A percentile compares a stretch with the other conserved stretches of the same genome.
Conservation (phyloP, 805 yeast species). For the Ogataea trehalophila region DNA sequence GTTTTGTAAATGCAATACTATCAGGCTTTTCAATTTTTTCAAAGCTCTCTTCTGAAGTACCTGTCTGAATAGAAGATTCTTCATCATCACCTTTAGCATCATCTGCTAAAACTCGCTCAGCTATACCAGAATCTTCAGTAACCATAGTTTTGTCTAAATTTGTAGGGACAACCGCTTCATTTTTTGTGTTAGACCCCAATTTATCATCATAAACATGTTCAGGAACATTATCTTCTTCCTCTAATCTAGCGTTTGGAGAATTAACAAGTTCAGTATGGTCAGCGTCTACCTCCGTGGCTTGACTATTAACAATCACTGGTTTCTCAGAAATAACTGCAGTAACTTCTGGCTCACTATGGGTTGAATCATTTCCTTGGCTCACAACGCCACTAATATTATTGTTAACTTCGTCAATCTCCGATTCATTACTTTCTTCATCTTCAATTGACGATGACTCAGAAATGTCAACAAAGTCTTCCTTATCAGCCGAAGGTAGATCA, state of each 20-base stretch:
- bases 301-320: neutral
- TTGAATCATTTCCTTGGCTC: too few relatives aligned
- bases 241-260: too few relatives aligned
- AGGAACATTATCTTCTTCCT: neutral
- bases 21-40: neutral
- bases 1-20: neutral
- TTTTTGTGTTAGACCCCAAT: neutral
- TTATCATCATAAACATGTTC: neutral
- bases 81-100: too few relatives aligned
- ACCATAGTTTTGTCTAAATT: too few relatives aligned
- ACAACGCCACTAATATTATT: neutral
- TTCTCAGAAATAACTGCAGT: neutral
- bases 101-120: too few relatives aligned
- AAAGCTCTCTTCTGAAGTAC: neutral
- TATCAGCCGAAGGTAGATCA: too few relatives aligned
- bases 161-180: neutral
- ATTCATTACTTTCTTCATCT: conserved; percentile 1
- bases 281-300: neutral
- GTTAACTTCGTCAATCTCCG: neutral
- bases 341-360: too few relatives aligned
- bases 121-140: neutral
- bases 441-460: neutral
- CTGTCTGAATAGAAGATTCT: too few relatives aligned
- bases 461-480: neutral
- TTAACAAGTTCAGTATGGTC: neutral